Base-by-base conservation (phyloP, 2,329 filamentous ascomycete species). In the Fusarium haematococcum region DNA sequence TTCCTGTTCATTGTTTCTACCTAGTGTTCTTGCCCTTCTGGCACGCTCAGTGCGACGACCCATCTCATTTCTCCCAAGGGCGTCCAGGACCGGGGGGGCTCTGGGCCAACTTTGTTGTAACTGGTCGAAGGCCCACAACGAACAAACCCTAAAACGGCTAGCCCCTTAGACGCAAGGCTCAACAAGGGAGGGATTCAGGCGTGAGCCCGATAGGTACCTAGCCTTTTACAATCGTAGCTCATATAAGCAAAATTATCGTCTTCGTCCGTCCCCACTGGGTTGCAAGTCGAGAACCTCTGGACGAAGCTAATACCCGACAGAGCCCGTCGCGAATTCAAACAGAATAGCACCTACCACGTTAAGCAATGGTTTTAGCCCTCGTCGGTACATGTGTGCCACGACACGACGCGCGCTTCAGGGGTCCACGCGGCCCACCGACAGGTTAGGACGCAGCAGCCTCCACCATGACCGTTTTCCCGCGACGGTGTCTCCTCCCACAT, bases 381-480 rank as follows among this genome's bases (percentile, higher is more conserved):
- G 5, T 25, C 39, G 32, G 37, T 41, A 41, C 56, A 61, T 27
- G 56, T 35, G 30, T 18, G 70, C 63, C 61, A 64, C 69, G 65
- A 78, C 75, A 70, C 68, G 77, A 77, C 75, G 73, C 71, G 16
- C 18, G 74, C 72, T 65, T 59, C 25, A 58, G 50, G 8, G 13
- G 45, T 39, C 20, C 39, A 60, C 75, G 76, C 65, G 69, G 71
- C 68, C 35, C 63, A 74, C 41, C 61, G 63, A 52, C 16, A 18
- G 23, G 23, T 41, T 41, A 41, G 37, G 37, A 48, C 43, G 25
- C 9, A 48, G 43, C 60, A 43, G 48, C 62, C 67, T 69, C 64
- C 57, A 64, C 64, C 70, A 67, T 57, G 41, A 63, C 57, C 67
- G 64, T 27, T 65, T 70, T 65, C 70, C 70, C 60, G 52, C 35